Evolutionary conservation across 2,329 filamentous ascomycete species (phyloP), one percentile per base, ranked within the genome.

Genomic region (Hymenoscyphus occultus): DNA sequence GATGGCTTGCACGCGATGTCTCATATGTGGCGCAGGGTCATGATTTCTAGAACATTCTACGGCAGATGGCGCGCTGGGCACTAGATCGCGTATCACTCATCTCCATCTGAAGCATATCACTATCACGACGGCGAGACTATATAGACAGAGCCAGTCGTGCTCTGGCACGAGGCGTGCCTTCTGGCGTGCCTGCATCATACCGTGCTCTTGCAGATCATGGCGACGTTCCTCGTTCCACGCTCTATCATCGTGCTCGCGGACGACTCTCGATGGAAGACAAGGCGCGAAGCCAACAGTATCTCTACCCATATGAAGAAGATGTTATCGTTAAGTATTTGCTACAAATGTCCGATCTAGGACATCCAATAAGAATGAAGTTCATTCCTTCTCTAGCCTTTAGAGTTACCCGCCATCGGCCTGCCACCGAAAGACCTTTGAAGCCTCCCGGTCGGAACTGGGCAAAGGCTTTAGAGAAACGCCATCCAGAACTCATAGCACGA

Each of bases 71-170:
- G n/a, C n/a, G n/a, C n/a, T n/a, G n/a, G n/a, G n/a, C n/a, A n/a
- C n/a, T n/a, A n/a, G n/a, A n/a, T n/a, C n/a, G n/a, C n/a, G n/a
- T n/a, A n/a, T n/a, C n/a, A n/a, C n/a, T n/a, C n/a, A n/a, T n/a
- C n/a, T n/a, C n/a, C n/a, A n/a, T n/a, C n/a, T n/a, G n/a, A n/a
- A n/a, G n/a, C n/a, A n/a, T n/a, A 64, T 54, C 59, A 62, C 61
- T 39, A 66, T 65, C 64, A 39, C 64, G 45, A 64, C 61, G 40
- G 39, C 39, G 7, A 9, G 39, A 54, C 32, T 62, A 63, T 39
- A 68, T 66, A 32, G 56, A 59, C 56, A 59, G 59, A 68, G 69
- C 69, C 65, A 71, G 70, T 70, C 66, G 64, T 39, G 68, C 68
- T 40, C 59, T 70, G 57, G 65, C 65, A 39, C 64, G 64, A 70